Percentiles rank a stretch among this genome's conserved stretches.
phyloP scores from a whole-genome alignment of 371 early-diverging fungal species.

The Actinomortierella wolfii region DNA sequence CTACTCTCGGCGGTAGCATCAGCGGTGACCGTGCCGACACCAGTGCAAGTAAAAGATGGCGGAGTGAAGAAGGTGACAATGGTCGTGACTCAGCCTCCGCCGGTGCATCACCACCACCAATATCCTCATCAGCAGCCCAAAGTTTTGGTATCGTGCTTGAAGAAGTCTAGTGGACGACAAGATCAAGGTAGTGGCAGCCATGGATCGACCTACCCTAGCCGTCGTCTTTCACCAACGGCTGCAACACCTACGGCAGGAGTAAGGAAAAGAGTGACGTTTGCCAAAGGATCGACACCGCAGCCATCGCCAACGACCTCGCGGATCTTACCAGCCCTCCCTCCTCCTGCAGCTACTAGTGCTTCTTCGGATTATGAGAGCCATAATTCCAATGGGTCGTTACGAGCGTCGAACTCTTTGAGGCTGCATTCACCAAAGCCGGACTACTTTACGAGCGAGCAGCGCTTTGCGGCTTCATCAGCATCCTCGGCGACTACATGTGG shows the following conservation, averaged over 20 bases:
- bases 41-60: not conserved
- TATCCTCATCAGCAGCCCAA: not conserved
- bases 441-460: too few species aligned
- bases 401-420: too few species aligned
- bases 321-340: conserved; percentile 1
- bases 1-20: conserved; percentile 9
- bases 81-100: not conserved
- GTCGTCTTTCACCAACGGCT: too few species aligned
- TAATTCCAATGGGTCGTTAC: too few species aligned
- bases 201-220: too few species aligned
- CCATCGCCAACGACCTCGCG: conserved; percentile 22
- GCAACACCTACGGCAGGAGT: not conserved
- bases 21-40: not conserved
- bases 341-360: not conserved
- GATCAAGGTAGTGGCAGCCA: not conserved
- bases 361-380: too few species aligned
- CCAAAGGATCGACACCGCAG: conserved; percentile 29
- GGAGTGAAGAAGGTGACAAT: too few species aligned
- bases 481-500: too few species aligned
- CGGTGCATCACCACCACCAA: not conserved
- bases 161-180: not conserved
- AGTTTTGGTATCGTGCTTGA: conserved; percentile 22
- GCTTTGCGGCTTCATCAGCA: too few species aligned
- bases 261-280: conserved; percentile 32
- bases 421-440: too few species aligned